Base-by-base conservation (phyloP, 129 eudicot genomes). In the Helianthus annuus region DNA sequence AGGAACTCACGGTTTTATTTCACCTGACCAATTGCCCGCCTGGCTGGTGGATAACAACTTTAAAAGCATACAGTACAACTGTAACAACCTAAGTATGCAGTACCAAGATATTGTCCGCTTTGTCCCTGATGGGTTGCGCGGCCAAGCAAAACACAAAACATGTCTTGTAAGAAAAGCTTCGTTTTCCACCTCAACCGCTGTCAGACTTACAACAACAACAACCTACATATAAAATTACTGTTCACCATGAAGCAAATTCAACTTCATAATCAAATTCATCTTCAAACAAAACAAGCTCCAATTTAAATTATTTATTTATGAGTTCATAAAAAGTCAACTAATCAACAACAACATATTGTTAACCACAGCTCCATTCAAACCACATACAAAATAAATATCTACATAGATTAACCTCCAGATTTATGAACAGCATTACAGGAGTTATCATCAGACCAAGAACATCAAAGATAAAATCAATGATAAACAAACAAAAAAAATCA, bases 331-430 rank as follows among this genome's bases (percentile, higher is more conserved):
- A 78, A 71, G 73, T 78, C 67, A 71, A 58, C 63, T 4, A 59
- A 76, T 69, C 63, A 16, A 77, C 71, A 15, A 51, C 2, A 15
- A 51, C 2, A 61, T 22, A 61, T 69, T 61, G 75, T 70, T 77
- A 76, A 77, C 76, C 49, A 62, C 6, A 51, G 16, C 74, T 68
- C 61, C 69, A 68, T 58, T 68, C 42, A 76, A 45, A 45, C 58
- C 3, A 10, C 39, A 45, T 29, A 19, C 57, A 27, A 63, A 48
- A 48, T 6, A 49, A 51, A 49, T 39, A 39, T 39, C 7, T 39
- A 4, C 44, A 39, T 4, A 39, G 7, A 39, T 4, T 4, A 39
- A 4, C 16, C 51, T 58, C 45, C 29, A 38, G 11, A 48, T 48
- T 15, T 14, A 59, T 13, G 42, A 48, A 40, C 46, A 58, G 3